Base-by-base conservation (phyloP, 441 rosid species). In the Croton laevigatus region DNA sequence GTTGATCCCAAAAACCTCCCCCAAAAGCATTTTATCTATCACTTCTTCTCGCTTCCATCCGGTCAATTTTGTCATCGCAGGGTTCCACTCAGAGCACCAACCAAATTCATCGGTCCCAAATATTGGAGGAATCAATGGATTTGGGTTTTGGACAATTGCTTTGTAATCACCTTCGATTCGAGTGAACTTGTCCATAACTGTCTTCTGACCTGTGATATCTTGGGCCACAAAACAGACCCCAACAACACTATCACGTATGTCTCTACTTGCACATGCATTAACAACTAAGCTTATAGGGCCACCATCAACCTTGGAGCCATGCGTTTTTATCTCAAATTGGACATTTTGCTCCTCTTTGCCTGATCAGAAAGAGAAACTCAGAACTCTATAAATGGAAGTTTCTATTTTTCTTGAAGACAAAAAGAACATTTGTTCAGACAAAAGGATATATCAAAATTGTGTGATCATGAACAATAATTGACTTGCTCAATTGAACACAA, bases 71-170 rank as follows among this genome's bases (percentile, higher is more conserved):
- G 78, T 78, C 97, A 93, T 93, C 8, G 97, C 91, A 9, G 87
- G 86, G 79, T 93, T 93, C 98, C 98, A 93, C 83, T 94, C 97
- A 0, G 95, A 89, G 80, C 98, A 94, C 97, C 97, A 91, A 13
- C 98, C 98, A 17, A 94, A 89, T 71, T 91, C 97, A 72, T 94
- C 98, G 0, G 85, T 78, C 23, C 97, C 97, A 64, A 94, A 94
- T 66, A 94, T 88, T 44, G 98, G 96, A 7, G 98, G 98, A 65
- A 94, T 94, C 80, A 94, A 78, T 17, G 97, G 98, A 81, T 84
- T 94, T 42, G 94, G 97, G 66, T 89, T 94, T 68, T 89, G 98
- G 66, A 89, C 89, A 32, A 94, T 91, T 34, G 98, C 93, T 80
- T 86, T 91, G 86, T 94, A 94, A 75, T 94, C 98, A 73, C 98